A percentile compares a stretch with the other conserved stretches of the same genome.
phyloP scores from a whole-genome alignment of 179 eudicot species.

The Actinidia arguta region DNA sequence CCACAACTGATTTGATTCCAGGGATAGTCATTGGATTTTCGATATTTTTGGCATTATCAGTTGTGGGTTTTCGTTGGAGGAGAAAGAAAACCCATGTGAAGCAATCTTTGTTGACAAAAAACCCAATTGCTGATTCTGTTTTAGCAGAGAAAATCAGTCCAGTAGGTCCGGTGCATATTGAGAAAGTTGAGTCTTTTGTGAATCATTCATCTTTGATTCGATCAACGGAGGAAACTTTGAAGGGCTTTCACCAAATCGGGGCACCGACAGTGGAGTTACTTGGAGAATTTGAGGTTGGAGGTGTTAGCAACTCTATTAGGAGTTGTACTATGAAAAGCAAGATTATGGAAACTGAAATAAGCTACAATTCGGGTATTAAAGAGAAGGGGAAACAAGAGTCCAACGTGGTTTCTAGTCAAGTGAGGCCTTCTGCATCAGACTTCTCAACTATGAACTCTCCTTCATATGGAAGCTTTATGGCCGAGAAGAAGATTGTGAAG shows the following conservation, averaged over 20 bases:
- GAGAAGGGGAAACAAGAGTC: neutral
- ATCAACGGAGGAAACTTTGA: conserved; percentile 11
- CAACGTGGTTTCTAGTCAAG: conserved; percentile 9
- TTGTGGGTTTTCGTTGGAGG: conserved; percentile 5
- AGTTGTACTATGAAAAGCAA: conserved; percentile 18
- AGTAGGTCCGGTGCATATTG: neutral
- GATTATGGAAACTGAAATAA: conserved; percentile 17
- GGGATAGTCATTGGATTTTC: neutral
- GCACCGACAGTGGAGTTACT: conserved; percentile 48
- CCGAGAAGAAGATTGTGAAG: conserved; percentile 32
- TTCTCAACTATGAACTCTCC: conserved; percentile 28
- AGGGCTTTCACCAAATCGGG: conserved; percentile 17
- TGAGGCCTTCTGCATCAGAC: conserved; percentile 12
- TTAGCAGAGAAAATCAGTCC: conserved; percentile 19
- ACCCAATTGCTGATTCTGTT: neutral
- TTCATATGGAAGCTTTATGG: conserved; percentile 47
- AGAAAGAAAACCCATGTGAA: neutral
- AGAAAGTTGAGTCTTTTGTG: conserved; percentile 23
- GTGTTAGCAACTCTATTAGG: conserved; percentile 21
- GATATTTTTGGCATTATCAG: neutral
- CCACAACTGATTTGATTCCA: neutral
- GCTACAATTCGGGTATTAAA: neutral
- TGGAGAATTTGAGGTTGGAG: conserved; percentile 48
- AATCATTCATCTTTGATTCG: conserved; percentile 10
- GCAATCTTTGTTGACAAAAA: neutral